Evolutionary conservation across 345 rosid genomes (phyloP), one percentile per base, ranked within the genome.

Genomic region (Eutrema yunnanense): DNA sequence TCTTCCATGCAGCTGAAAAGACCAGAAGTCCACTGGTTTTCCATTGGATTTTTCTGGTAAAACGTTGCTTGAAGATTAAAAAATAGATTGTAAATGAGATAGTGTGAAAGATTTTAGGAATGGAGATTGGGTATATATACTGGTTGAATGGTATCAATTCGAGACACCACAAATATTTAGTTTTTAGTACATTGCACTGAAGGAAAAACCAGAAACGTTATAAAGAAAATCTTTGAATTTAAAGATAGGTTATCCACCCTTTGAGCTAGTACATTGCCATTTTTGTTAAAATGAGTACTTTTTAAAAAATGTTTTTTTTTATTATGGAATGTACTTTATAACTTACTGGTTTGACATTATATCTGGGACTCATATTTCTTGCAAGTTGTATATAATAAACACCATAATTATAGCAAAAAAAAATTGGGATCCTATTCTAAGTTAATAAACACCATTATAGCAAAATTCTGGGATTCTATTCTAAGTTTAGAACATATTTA

Each of bases 1-100:
- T 75, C 79, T 36, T 75, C 63, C 73, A 68, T 68, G 73, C 69
- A 75, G 36, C 69, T 53, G 19, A 32, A 75, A 52, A 75, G 79
- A 61, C 64, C 79, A 52, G 73, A 60, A 51, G 51, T 62, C 79
- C 73, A 75, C 44, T 75, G 69, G 36, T 52, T 75, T 4, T 51
- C 63, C 79, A 68, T 75, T 38, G 34, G 40, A 19, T n/a, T 32
- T 26, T 55, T 53, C 9, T 33, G 26, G 26, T 55, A n/a, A 33
- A 55, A 33, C 33, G 11, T n/a, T 40, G 26, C 34, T 55, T 55
- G 58, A 1, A 54, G 59, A 54, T 37, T 37, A 8, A 22, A 22
- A 22, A 22, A 22, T 22, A 22, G 26, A 22, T 22, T 22, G 2
- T 22, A 22, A 22, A 22, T 22, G 1, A 22, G 22, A 22, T 22